Conservation (phyloP, 2,329 filamentous ascomycete genomes). For the Colletotrichum sp. region DNA sequence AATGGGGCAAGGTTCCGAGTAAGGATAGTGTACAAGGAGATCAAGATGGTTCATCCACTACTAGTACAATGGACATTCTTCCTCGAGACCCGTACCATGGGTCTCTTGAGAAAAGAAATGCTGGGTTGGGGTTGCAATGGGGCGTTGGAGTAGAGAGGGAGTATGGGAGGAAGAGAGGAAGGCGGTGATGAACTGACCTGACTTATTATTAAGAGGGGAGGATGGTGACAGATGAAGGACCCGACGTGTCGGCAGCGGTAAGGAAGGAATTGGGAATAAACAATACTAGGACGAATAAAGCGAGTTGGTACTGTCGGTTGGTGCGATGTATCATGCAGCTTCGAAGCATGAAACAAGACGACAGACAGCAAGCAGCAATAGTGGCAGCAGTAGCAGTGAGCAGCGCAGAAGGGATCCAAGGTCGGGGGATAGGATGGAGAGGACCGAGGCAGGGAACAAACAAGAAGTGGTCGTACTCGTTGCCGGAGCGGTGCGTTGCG, state of each 20-base stretch:
- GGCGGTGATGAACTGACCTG: slow-evolving; percentile 26
- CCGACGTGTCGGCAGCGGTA: slow-evolving; percentile 10
- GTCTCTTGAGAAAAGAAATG: slow-evolving; percentile 33
- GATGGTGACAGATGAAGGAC: neutral
- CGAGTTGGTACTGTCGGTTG: slow-evolving; percentile 6
- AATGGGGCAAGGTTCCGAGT: neutral
- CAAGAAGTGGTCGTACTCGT: neutral
- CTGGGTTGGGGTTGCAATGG: slow-evolving; percentile 20
- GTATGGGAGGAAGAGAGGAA: slow-evolving; percentile 22
- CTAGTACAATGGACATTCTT: slow-evolving; percentile 25
- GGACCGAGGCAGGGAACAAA: neutral
- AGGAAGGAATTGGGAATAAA: slow-evolving; percentile 14
- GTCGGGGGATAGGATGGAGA: neutral
- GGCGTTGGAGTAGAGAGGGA: slow-evolving; percentile 25
- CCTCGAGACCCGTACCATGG: slow-evolving; percentile 36
- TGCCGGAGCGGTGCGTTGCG: neutral
- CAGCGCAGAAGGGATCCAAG: neutral
- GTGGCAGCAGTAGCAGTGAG: neutral
- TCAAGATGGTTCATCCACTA: slow-evolving; percentile 23
- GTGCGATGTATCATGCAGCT: slow-evolving; percentile 25
- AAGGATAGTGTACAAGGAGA: slow-evolving; percentile 35
- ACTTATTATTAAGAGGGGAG: slow-evolving; percentile 20
- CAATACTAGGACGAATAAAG: slow-evolving; percentile 18
- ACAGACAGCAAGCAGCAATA: slow-evolving; percentile 1
- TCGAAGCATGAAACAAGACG: slow-evolving; percentile 22